Percentiles rank a stretch among this genome's conserved stretches.
phyloP scores from a whole-genome alignment of 805 yeast genomes.

The Candida koratica region DNA sequence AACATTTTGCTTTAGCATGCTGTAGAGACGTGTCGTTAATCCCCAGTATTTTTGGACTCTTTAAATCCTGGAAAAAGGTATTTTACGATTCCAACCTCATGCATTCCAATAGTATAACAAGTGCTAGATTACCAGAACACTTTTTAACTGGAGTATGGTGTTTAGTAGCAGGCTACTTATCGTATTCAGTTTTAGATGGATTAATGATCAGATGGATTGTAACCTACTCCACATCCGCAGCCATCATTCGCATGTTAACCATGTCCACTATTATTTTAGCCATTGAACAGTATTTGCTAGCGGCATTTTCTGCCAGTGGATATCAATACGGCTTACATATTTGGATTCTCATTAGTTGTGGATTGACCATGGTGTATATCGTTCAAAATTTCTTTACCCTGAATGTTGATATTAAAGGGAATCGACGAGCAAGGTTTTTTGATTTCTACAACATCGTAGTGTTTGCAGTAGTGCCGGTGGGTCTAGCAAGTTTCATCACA shows the following conservation, averaged over 20 bases:
- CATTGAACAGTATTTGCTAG: slow-evolving; percentile 61
- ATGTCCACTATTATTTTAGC: slow-evolving; percentile 72
- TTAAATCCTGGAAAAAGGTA: slow-evolving; percentile 38
- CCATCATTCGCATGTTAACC: slow-evolving; percentile 79
- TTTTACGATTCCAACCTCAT: slow-evolving; percentile 18
- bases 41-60: slow-evolving; percentile 57
- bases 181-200: slow-evolving; percentile 82
- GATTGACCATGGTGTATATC: slow-evolving; percentile 73
- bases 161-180: slow-evolving; percentile 76
- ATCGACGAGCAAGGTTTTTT: slow-evolving; percentile 58
- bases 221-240: slow-evolving; percentile 82
- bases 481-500: slow-evolving; percentile 87
- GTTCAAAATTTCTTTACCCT: slow-evolving; percentile 86
- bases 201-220: slow-evolving; percentile 93
- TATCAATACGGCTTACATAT: slow-evolving; percentile 75
- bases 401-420: slow-evolving; percentile 52
- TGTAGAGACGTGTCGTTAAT: slow-evolving; percentile 74
- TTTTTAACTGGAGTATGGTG: slow-evolving; percentile 91
- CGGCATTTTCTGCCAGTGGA: slow-evolving; percentile 63
- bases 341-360: slow-evolving; percentile 88
- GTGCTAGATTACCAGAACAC: slow-evolving; percentile 72
- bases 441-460: slow-evolving; percentile 87
- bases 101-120: slow-evolving; percentile 35
- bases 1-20: slow-evolving; percentile 71
- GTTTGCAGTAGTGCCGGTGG: slow-evolving; percentile 97